phyloP scores from a whole-genome alignment of 1,284 basidiomycete species.

The Mycena citricolor region DNA sequence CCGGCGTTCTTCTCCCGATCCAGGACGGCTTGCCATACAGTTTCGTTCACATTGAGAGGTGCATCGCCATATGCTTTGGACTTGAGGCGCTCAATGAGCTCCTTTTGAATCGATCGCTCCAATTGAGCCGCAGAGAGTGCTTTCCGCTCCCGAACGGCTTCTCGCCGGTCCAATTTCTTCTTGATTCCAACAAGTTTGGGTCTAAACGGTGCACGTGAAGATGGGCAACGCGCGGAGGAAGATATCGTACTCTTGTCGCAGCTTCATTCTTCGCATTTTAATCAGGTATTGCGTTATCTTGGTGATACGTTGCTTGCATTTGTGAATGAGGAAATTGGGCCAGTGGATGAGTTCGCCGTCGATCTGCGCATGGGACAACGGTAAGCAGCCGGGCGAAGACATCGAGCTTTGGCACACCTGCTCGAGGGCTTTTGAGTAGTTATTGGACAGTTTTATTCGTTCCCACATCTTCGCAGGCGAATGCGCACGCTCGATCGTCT shows the following conservation, averaged over 20 bases:
- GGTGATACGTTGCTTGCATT: slow-evolving; percentile 98
- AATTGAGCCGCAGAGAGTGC: slow-evolving; percentile 93
- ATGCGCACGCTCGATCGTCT: slow-evolving; percentile 97
- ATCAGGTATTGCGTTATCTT: slow-evolving; percentile 99
- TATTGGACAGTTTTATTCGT: slow-evolving; percentile 88
- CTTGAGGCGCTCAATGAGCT: slow-evolving; percentile 93
- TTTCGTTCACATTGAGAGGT: slow-evolving; percentile 97
- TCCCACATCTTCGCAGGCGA: slow-evolving; percentile 98
- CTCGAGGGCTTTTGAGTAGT: slow-evolving; percentile 93
- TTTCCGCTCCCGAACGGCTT: slow-evolving; percentile 91
- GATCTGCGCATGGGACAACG: slow-evolving; percentile 55
- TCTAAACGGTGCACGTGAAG: slow-evolving; percentile 41
- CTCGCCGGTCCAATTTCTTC: slow-evolving; percentile 96
- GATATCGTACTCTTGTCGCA: slow-evolving; percentile 90
- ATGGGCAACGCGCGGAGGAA: slow-evolving; percentile 23
- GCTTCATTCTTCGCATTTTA: slow-evolving; percentile 90
- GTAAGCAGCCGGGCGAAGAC: not conserved
- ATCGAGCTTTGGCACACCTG: slow-evolving; percentile 54
- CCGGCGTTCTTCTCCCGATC: slow-evolving; percentile 71
- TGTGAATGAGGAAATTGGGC: slow-evolving; percentile 97
- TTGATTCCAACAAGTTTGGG: slow-evolving; percentile 94
- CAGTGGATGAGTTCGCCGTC: slow-evolving; percentile 95
- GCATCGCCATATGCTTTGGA: slow-evolving; percentile 97
- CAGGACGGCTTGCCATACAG: slow-evolving; percentile 90
- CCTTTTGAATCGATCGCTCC: slow-evolving; percentile 94